A percentile compares a stretch with the other conserved stretches of the same genome.
phyloP scores from a whole-genome alignment of 2,329 filamentous ascomycete genomes.

The Exophiala alcalophila region DNA sequence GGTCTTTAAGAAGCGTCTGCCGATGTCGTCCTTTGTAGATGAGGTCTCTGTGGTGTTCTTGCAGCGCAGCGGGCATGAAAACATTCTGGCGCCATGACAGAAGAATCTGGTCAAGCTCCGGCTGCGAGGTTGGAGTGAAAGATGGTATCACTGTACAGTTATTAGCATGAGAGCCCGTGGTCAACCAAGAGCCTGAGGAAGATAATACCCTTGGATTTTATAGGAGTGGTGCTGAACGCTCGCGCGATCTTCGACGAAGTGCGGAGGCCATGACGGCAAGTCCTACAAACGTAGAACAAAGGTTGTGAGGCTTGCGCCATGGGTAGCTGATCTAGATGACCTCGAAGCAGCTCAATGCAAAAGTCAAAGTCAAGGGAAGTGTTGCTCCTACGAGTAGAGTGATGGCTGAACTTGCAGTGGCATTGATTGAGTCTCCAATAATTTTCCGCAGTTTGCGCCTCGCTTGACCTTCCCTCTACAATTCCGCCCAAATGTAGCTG shows the following conservation, averaged over 20 bases:
- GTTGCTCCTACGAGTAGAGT: neutral
- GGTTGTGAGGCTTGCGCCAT: conserved; percentile 41
- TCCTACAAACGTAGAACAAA: conserved; percentile 40
- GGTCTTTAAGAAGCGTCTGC: conserved; percentile 39
- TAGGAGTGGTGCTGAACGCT: conserved; percentile 26
- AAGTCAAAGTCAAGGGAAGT: neutral
- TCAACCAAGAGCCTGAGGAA: neutral
- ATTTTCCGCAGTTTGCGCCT: conserved; percentile 4
- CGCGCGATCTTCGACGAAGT: conserved; percentile 30
- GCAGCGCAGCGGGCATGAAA: conserved; percentile 44
- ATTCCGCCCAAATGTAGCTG: neutral
- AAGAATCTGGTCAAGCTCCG: conserved; percentile 42
- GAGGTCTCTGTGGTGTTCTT: conserved; percentile 38
- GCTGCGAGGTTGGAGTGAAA: conserved; percentile 40
- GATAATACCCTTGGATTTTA: conserved; percentile 21
- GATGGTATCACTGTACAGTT: conserved; percentile 36
- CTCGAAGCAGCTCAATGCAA: neutral
- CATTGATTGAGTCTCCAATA: conserved; percentile 1
- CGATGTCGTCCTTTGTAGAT: conserved; percentile 41
- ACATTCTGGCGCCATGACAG: conserved; percentile 43
- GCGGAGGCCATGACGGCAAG: conserved; percentile 22
- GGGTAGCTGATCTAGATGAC: neutral
- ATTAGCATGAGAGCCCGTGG: conserved; percentile 4
- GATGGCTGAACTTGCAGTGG: neutral
- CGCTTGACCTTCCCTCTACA: conserved; percentile 7